Percentiles rank a stretch among this genome's conserved stretches.
These are phyloP conservation scores for Gossypium gossypioides DNA, from an alignment of 441 rosid species.

Conservation along the genomic window DNA sequence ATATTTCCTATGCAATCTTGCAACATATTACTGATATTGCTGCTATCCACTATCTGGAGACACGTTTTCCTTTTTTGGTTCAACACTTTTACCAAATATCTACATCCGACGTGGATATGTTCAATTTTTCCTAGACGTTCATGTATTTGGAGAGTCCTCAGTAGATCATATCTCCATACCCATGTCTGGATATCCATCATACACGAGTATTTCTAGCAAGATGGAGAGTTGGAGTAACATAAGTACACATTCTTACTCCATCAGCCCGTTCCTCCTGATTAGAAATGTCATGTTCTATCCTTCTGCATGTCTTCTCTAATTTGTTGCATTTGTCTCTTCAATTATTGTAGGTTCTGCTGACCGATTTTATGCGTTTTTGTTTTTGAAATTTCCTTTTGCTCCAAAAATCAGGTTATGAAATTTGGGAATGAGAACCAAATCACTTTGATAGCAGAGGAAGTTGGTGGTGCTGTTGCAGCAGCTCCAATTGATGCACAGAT, in stretches of 20 bases:
- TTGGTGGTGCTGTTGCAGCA: slow-evolving; percentile 72
- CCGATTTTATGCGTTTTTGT: background rate
- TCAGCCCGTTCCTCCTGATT: background rate
- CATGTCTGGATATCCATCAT: background rate
- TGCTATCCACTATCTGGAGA: background rate
- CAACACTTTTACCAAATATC: background rate
- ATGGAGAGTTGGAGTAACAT: background rate
- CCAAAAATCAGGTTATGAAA: slow-evolving; percentile 60
- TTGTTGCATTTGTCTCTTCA: background rate
- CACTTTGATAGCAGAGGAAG: slow-evolving; percentile 59
- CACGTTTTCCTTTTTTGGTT: background rate
- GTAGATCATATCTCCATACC: background rate
- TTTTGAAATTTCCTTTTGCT: background rate
- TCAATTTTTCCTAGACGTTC: background rate
- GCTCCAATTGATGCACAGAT: slow-evolving; percentile 76
- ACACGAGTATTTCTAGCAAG: background rate
- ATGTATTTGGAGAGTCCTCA: background rate
- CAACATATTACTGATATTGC: background rate
- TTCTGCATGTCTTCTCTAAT: slow-evolving; percentile 1
- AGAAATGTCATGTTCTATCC: background rate
- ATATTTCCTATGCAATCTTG: background rate
- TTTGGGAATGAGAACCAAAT: slow-evolving; percentile 81
- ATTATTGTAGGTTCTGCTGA: background rate
- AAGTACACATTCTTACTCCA: background rate
- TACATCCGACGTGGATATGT: too few species aligned